A percentile compares a stretch with the other conserved stretches of the same genome.
Evolutionary conservation across 2,329 filamentous ascomycete genomes (phyloP).

Genomic region (Aspergillus terreus): DNA sequence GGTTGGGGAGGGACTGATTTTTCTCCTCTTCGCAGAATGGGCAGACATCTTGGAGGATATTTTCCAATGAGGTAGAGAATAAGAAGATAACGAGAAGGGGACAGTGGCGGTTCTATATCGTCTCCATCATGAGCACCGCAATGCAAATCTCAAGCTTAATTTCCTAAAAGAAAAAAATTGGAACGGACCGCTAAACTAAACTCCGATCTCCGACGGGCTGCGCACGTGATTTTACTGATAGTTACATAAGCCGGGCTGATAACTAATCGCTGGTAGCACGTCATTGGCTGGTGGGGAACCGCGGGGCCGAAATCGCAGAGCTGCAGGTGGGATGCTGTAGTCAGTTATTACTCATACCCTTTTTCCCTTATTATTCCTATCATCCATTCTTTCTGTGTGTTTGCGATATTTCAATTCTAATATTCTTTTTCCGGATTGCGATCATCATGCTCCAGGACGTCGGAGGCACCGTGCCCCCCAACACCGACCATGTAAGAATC

Average conservation of each 20-base stretch:
- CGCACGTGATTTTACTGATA: not conserved
- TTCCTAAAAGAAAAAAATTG: not conserved
- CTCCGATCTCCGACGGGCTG: conserved; percentile 8
- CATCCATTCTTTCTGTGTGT: not conserved
- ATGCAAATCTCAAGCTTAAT: not conserved
- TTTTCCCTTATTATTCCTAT: too few relatives aligned
- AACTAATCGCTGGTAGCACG: too few relatives aligned
- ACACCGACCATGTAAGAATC: conserved; percentile 71
- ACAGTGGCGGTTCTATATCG: not conserved
- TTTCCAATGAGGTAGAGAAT: not conserved
- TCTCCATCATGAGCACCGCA: not conserved
- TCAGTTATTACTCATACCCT: too few relatives aligned
- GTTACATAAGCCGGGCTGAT: not conserved
- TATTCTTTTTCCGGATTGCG: not conserved
- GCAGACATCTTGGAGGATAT: conserved; percentile 24
- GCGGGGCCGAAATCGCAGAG: too few relatives aligned
- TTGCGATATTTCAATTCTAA: not conserved
- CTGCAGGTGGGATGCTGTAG: too few relatives aligned
- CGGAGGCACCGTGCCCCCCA: conserved; percentile 70
- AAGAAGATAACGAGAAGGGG: not conserved
- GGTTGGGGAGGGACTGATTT: conserved; percentile 37
- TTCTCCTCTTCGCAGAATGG: conserved; percentile 44
- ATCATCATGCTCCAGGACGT: conserved; percentile 40
- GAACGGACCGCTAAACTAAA: conserved; percentile 5
- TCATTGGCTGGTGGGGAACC: too few relatives aligned